Evolutionary conservation across 2,329 filamentous ascomycete species (phyloP).

Genomic region (Alternaria burnsii): DNA sequence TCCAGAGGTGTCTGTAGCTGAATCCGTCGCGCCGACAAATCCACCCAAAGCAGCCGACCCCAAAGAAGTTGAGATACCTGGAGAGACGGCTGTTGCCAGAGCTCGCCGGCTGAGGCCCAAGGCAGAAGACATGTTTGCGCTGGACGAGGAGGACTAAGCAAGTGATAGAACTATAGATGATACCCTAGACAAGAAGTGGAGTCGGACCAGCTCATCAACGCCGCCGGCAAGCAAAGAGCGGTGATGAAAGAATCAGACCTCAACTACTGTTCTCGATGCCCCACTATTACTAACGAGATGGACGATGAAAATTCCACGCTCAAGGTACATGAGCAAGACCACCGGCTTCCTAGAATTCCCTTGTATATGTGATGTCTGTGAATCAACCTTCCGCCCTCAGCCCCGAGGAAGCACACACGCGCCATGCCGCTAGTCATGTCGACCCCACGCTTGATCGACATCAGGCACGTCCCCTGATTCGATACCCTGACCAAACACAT

Average conservation of each 20-base stretch:
- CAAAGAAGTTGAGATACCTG: constrained; percentile 26
- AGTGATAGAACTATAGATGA: constrained; percentile 1
- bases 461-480: constrained; percentile 17
- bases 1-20: neutral
- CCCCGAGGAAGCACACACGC: constrained; percentile 3
- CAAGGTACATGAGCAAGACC: neutral
- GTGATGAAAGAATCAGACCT: neutral
- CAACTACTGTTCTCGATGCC: neutral
- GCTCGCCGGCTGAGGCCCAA: constrained; percentile 46
- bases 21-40: neutral
- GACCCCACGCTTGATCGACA: constrained; percentile 21
- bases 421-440: constrained; percentile 14
- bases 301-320: no score
- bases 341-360: neutral
- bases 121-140: constrained; percentile 53
- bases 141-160: constrained; percentile 27
- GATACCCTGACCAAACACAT: constrained; percentile 4
- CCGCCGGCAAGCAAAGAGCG: constrained; percentile 1
- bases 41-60: neutral
- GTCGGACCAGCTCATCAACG: neutral
- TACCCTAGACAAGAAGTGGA: constrained; percentile 11
- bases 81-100: constrained; percentile 48
- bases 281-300: neutral
- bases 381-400: neutral
- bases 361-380: neutral